phyloP scores from a whole-genome alignment of 768 basidiomycete genomes.

The Suillus lakei region DNA sequence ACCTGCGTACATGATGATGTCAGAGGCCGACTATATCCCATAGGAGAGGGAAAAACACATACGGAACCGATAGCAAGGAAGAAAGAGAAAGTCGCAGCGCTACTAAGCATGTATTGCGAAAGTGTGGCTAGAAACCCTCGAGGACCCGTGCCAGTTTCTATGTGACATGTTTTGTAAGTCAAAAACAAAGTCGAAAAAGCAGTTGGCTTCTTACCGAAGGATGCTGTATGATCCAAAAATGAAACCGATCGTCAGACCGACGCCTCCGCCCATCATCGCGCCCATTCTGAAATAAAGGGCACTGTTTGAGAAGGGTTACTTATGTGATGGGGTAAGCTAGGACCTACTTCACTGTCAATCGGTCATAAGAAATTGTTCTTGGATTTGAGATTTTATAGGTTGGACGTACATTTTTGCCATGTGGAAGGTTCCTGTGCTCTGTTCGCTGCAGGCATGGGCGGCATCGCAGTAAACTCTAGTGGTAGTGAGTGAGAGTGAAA shows the following conservation, averaged over 20 bases:
- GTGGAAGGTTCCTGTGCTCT: constrained; percentile 60
- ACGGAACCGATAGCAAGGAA: constrained; percentile 96
- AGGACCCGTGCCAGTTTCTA: constrained; percentile 90
- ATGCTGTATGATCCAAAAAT: constrained; percentile 95
- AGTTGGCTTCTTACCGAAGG: constrained; percentile 63
- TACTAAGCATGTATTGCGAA: constrained; percentile 98
- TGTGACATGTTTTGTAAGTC: constrained; percentile 10
- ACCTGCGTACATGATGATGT: constrained; percentile 54
- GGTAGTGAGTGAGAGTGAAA: background rate
- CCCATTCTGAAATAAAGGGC: constrained; percentile 69
- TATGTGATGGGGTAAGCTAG: constrained; percentile 11
- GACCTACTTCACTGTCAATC: constrained; percentile 63
- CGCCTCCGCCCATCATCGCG: constrained; percentile 89
- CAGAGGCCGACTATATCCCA: constrained; percentile 5
- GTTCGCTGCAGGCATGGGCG: constrained; percentile 35
- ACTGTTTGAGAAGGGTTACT: constrained; percentile 11
- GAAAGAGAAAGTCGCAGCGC: constrained; percentile 96
- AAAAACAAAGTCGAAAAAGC: background rate
- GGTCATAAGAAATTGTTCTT: constrained; percentile 11
- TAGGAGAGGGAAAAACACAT: constrained; percentile 29
- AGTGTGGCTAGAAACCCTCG: constrained; percentile 89
- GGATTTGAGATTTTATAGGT: background rate
- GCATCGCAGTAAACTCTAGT: background rate
- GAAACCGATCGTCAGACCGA: constrained; percentile 96
- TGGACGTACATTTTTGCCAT: constrained; percentile 73